Evolutionary conservation across 768 basidiomycete genomes (phyloP).

Genomic region (Botryobasidium botryosum): DNA sequence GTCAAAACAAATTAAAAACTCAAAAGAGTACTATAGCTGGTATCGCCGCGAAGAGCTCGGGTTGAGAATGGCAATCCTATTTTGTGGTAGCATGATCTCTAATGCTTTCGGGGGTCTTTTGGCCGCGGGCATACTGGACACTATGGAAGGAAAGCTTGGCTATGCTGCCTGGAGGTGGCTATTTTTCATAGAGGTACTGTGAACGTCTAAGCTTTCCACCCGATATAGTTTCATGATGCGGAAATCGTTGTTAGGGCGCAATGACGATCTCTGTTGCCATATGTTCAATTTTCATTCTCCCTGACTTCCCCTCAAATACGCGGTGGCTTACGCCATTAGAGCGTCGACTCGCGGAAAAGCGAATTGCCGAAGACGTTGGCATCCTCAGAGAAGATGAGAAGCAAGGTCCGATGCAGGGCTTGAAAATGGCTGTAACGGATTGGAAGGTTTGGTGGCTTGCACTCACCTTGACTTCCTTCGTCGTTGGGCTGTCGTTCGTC

Average conservation of each 20-base stretch:
- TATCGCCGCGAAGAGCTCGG: constrained; percentile 59
- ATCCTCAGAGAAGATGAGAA: constrained; percentile 26
- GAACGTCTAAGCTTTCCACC: too few species aligned
- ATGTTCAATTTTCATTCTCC: constrained; percentile 44
- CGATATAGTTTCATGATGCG: background rate
- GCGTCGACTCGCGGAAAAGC: constrained; percentile 32
- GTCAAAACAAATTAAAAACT: too few species aligned
- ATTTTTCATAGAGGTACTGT: constrained; percentile 29
- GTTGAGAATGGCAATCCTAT: constrained; percentile 45
- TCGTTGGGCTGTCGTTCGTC: constrained; percentile 34
- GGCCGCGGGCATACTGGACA: constrained; percentile 62
- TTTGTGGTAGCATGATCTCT: constrained; percentile 56
- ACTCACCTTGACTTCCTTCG: constrained; percentile 37
- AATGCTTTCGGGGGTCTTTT: constrained; percentile 73
- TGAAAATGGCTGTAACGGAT: constrained; percentile 46
- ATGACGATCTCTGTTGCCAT: constrained; percentile 25
- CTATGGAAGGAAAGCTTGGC: background rate
- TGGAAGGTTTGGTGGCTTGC: constrained; percentile 70
- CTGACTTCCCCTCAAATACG: constrained; percentile 49
- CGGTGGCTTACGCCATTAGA: constrained; percentile 44
- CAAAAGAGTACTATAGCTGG: too few species aligned
- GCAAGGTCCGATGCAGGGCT: constrained; percentile 24
- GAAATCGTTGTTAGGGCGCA: too few species aligned
- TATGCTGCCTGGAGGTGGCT: constrained; percentile 16
- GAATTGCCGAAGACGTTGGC: constrained; percentile 46